A percentile compares a stretch with the other conserved stretches of the same genome.
phyloP scores from a whole-genome alignment of 2,329 filamentous ascomycete genomes.

The Alternaria sp. region DNA sequence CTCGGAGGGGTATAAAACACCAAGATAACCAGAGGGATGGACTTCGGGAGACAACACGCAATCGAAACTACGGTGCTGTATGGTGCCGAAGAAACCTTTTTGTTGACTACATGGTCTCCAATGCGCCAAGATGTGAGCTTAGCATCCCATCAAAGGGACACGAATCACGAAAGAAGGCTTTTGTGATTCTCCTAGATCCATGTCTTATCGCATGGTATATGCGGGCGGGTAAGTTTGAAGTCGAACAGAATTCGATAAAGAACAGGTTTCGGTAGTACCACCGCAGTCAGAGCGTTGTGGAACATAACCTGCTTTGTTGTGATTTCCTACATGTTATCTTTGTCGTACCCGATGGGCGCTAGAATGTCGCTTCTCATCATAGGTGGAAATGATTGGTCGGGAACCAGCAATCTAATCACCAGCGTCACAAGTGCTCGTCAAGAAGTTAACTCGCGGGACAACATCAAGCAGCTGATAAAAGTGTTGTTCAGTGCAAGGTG shows the following conservation, averaged over 20 bases:
- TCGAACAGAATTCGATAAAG: neutral
- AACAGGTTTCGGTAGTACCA: neutral
- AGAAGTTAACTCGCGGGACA: neutral
- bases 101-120: neutral
- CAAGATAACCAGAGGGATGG: neutral
- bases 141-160: neutral
- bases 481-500: neutral
- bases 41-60: neutral
- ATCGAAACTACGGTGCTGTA: neutral
- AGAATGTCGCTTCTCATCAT: neutral
- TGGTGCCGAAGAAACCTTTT: neutral
- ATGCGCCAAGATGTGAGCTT: neutral
- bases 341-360: neutral
- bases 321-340: neutral
- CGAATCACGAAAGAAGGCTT: neutral
- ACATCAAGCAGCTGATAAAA: no score
- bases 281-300: neutral
- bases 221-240: neutral
- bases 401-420: neutral
- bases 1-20: neutral
- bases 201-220: neutral
- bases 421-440: neutral
- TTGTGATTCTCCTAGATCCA: neutral
- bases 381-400: neutral
- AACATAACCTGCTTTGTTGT: neutral